These are phyloP conservation scores for Orbilia oligospora DNA, from an alignment of 2,329 filamentous ascomycete genomes.

Conservation along the genomic window DNA sequence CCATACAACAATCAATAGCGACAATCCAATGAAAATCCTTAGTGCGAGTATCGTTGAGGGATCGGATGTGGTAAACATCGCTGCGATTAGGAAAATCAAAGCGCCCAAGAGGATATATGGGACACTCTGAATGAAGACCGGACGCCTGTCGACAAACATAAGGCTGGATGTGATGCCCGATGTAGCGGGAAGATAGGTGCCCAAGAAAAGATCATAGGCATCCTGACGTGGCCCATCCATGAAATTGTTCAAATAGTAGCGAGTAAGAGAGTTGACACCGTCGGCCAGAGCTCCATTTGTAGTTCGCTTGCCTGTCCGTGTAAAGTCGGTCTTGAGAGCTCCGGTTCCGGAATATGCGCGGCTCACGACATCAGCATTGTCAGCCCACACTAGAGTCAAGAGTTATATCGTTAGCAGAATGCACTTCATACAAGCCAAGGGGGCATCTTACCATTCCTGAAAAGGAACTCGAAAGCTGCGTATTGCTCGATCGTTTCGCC, in stretches of 20 bases:
- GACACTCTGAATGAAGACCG: constrained; percentile 90
- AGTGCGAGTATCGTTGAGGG: constrained; percentile 81
- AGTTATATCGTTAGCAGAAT: constrained; percentile 29
- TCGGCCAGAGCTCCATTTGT: constrained; percentile 88
- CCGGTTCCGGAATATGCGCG: constrained; percentile 94
- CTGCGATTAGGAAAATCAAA: constrained; percentile 61
- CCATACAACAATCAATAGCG: constrained; percentile 79
- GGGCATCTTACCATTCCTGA: constrained; percentile 77
- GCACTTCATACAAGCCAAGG: not conserved
- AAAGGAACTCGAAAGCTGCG: constrained; percentile 83
- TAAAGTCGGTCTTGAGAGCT: constrained; percentile 97
- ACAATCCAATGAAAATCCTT: constrained; percentile 85
- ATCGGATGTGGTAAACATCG: constrained; percentile 62
- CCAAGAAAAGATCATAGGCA: constrained; percentile 93
- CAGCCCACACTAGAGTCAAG: constrained; percentile 80
- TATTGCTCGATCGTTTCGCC: constrained; percentile 83
- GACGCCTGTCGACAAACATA: constrained; percentile 86
- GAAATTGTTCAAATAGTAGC: constrained; percentile 96
- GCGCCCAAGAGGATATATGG: constrained; percentile 80
- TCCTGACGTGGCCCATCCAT: constrained; percentile 93
- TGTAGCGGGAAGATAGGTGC: constrained; percentile 82
- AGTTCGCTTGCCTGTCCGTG: constrained; percentile 90
- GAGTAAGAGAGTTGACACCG: constrained; percentile 85
- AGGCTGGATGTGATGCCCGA: constrained; percentile 79
- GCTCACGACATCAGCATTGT: constrained; percentile 96